These are phyloP conservation scores for Cladosporium sp. DNA, from an alignment of 2,329 filamentous ascomycete genomes.

Conservation along the genomic window DNA sequence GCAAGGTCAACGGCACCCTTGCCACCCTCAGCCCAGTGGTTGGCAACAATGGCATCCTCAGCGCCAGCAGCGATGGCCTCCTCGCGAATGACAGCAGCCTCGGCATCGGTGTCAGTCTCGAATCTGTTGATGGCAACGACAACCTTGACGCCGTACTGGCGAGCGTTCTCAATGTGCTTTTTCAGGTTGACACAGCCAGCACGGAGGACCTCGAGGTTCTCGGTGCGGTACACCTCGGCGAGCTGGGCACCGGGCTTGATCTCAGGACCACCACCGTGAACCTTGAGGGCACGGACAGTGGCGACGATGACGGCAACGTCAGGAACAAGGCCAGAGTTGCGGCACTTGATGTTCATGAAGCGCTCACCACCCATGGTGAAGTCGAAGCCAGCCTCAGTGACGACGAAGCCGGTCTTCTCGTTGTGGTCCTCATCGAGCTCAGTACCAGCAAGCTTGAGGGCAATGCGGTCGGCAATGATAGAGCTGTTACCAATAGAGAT, in stretches of 20 bases:
- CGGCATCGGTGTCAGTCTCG: constrained; percentile 86
- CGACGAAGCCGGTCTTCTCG: constrained; percentile 82
- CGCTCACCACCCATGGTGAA: constrained; percentile 99
- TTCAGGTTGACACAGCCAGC: constrained; percentile 88
- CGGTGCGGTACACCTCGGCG: constrained; percentile 82
- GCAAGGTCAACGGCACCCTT: constrained; percentile 85
- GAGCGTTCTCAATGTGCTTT: constrained; percentile 92
- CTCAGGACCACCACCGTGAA: constrained; percentile 92
- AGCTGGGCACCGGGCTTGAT: constrained; percentile 83
- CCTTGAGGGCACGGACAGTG: constrained; percentile 91
- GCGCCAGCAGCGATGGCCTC: constrained; percentile 89
- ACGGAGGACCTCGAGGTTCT: constrained; percentile 88
- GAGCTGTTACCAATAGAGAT: constrained; percentile 97
- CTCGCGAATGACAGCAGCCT: constrained; percentile 83
- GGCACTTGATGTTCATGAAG: constrained; percentile 99
- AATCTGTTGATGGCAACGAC: constrained; percentile 98
- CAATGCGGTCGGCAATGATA: constrained; percentile 89
- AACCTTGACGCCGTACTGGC: constrained; percentile 83
- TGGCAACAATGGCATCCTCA: constrained; percentile 86
- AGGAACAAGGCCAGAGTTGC: constrained; percentile 84
- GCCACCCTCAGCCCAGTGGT: constrained; percentile 96
- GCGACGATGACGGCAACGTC: constrained; percentile 94
- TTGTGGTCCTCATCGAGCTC: constrained; percentile 84
- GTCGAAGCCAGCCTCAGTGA: constrained; percentile 97
- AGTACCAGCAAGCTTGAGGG: constrained; percentile 90